phyloP scores from a whole-genome alignment of 306 rosid species.

The Argentina anserina region DNA sequence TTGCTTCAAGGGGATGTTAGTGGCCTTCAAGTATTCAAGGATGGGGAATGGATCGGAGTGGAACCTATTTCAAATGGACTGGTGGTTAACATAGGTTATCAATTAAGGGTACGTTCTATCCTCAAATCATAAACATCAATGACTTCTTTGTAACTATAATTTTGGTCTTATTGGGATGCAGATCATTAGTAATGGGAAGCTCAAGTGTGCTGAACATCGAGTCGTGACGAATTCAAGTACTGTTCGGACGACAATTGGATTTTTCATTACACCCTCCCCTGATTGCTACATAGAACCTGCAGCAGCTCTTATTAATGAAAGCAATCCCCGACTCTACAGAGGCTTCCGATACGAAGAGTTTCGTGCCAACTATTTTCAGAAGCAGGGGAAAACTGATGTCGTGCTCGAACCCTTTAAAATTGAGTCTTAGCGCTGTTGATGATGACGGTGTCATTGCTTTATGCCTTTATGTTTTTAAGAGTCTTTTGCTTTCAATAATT shows the following conservation, averaged over 20 bases:
- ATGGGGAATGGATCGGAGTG: conserved; percentile 46
- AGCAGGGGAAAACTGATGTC: neutral
- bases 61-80: conserved; percentile 43
- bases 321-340: conserved; percentile 3
- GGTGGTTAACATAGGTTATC: conserved; percentile 48
- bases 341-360: conserved; percentile 4
- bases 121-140: neutral
- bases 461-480: too few species aligned
- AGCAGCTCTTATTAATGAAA: neutral
- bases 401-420: neutral
- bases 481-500: neutral
- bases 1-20: conserved; percentile 26
- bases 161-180: neutral
- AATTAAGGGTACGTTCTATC: conserved; percentile 26
- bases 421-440: neutral
- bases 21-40: conserved; percentile 46
- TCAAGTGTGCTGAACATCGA: conserved; percentile 13
- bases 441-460: neutral
- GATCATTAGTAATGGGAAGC: conserved; percentile 15
- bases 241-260: neutral
- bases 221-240: conserved; percentile 1
- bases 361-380: neutral
- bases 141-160: neutral
- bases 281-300: conserved; percentile 10
- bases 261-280: neutral